Evolutionary conservation across 768 basidiomycete genomes (phyloP).

Genomic region (Lactarius sanguifluus): DNA sequence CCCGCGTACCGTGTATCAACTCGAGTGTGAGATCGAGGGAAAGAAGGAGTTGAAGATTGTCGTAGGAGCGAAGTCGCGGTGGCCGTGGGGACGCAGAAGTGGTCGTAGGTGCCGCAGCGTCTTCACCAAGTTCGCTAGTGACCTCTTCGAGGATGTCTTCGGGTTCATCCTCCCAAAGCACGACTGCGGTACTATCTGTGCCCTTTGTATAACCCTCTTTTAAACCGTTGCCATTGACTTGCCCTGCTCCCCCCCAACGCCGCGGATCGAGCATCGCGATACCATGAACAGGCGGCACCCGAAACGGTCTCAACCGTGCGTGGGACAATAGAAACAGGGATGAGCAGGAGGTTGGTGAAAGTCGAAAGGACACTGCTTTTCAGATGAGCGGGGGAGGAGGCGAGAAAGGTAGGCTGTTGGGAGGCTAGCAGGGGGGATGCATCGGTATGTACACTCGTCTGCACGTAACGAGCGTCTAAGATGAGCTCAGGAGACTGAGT

Average conservation of each 20-base stretch:
- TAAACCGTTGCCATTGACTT: constrained; percentile 19
- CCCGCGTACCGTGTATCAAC: constrained; percentile 90
- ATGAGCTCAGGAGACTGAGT: constrained; percentile 67
- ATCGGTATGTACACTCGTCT: constrained; percentile 23
- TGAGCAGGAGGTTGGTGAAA: constrained; percentile 83
- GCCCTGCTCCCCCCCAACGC: constrained; percentile 63
- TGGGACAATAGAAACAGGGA: constrained; percentile 96
- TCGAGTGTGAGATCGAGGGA: constrained; percentile 90
- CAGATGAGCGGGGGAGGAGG: constrained; percentile 71
- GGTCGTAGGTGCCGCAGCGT: constrained; percentile 22
- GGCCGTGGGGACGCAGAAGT: constrained; percentile 33
- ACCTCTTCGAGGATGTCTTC: constrained; percentile 21
- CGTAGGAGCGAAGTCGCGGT: constrained; percentile 33
- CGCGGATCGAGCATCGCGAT: constrained; percentile 90
- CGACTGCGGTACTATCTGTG: constrained; percentile 21
- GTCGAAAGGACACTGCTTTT: constrained; percentile 92
- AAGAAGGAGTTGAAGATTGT: constrained; percentile 80
- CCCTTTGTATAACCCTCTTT: constrained; percentile 24
- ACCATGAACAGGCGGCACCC: constrained; percentile 76
- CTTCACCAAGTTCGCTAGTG: constrained; percentile 21
- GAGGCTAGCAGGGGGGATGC: constrained; percentile 4
- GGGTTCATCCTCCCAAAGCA: constrained; percentile 27
- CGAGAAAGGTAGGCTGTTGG: constrained; percentile 26
- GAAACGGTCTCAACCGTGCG: constrained; percentile 64
- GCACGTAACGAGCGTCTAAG: constrained; percentile 39